A percentile compares a stretch with the other conserved stretches of the same genome.
These are phyloP conservation scores for Trichosporon sp. DNA, from an alignment of 1,284 basidiomycete genomes.

Conservation along the genomic window DNA sequence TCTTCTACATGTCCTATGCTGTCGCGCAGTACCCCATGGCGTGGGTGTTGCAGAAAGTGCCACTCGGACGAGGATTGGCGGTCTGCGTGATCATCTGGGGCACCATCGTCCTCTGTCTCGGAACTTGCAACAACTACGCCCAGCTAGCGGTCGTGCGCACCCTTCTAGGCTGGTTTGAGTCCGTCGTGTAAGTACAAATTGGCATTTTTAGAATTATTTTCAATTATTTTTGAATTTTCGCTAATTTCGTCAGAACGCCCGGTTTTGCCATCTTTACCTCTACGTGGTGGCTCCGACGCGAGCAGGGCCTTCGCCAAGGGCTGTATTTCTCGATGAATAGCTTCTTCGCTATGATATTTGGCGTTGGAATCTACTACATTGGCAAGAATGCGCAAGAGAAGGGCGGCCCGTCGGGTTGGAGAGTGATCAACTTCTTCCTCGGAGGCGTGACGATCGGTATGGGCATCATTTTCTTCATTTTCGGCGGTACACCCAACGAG, in stretches of 20 bases:
- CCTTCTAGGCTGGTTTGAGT: constrained; percentile 31
- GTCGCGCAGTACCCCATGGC: constrained; percentile 23
- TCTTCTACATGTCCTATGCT: constrained; percentile 19
- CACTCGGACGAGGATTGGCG: constrained; percentile 23
- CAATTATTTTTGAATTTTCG: not conserved
- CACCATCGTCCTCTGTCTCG: constrained; percentile 22
- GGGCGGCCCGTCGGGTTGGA: constrained; percentile 24
- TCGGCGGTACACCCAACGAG: constrained; percentile 28
- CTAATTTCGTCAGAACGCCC: constrained; percentile 14
- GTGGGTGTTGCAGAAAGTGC: constrained; percentile 25
- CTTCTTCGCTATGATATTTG: constrained; percentile 14
- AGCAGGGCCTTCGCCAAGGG: constrained; percentile 23
- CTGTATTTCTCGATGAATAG: constrained; percentile 29
- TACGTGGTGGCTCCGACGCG: constrained; percentile 31
- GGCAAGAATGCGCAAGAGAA: constrained; percentile 20
- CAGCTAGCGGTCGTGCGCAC: constrained; percentile 24
- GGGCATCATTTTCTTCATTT: constrained; percentile 10
- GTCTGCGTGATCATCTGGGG: constrained; percentile 24
- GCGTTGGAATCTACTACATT: constrained; percentile 25
- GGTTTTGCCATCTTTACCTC: constrained; percentile 24
- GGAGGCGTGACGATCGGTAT: constrained; percentile 24
- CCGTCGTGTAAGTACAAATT: constrained; percentile 4
- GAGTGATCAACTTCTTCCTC: constrained; percentile 35
- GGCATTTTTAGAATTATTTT: not conserved
- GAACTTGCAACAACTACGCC: constrained; percentile 27